Conservation (phyloP, 768 basidiomycete genomes). For the Calocybe gangraenosa region DNA sequence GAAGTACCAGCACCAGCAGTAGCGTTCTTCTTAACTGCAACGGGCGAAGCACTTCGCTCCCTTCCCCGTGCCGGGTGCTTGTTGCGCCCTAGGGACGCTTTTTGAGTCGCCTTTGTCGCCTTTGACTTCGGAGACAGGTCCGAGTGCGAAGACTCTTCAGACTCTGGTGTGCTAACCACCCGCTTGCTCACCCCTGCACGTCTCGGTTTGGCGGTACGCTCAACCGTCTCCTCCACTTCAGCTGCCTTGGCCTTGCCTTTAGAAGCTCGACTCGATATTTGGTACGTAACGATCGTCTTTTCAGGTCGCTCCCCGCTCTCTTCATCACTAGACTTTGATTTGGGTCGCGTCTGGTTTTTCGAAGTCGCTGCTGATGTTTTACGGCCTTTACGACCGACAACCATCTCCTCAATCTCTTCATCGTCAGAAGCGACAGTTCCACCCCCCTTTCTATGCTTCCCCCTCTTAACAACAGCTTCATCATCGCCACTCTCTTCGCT, state of each 20-base stretch:
- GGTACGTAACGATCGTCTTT: constrained; percentile 9
- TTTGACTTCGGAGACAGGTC: no score
- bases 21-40: constrained; percentile 3
- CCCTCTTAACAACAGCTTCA: constrained; percentile 1
- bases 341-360: no score
- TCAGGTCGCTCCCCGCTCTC: background rate
- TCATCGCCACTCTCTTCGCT: constrained; percentile 3
- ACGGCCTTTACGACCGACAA: background rate
- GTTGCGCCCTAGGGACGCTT: no score
- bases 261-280: constrained; percentile 8
- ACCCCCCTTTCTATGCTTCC: background rate
- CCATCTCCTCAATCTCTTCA: constrained; percentile 7
- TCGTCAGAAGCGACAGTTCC: constrained; percentile 4
- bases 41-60: background rate
- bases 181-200: constrained; percentile 4
- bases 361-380: background rate
- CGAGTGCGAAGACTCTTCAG: constrained; percentile 1
- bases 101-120: no score
- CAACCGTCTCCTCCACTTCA: constrained; percentile 11
- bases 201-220: constrained; percentile 9
- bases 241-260: constrained; percentile 8
- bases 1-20: background rate
- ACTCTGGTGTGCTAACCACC: constrained; percentile 1
- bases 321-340: no score
- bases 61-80: no score